These are phyloP conservation scores for Suhomyces guaymorum DNA, from an alignment of 1,139 yeast genomes.

Conservation along the genomic window DNA sequence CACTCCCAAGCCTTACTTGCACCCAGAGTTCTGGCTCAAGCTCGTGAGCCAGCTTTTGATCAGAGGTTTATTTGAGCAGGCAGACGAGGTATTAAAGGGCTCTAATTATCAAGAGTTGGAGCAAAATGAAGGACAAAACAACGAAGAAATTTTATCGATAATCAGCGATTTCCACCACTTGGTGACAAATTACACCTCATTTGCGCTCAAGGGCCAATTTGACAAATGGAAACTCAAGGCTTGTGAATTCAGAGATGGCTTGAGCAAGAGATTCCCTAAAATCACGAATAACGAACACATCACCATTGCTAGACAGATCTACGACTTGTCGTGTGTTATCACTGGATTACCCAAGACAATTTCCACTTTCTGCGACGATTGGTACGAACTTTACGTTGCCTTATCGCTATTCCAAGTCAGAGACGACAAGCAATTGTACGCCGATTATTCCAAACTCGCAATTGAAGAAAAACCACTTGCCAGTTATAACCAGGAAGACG, in stretches of 20 bases:
- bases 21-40: slow-evolving; percentile 63
- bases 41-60: slow-evolving; percentile 56
- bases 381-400: slow-evolving; percentile 75
- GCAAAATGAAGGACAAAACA: slow-evolving; percentile 17
- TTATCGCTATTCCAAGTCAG: slow-evolving; percentile 61
- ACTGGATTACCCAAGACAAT: slow-evolving; percentile 60
- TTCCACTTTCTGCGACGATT: slow-evolving; percentile 48
- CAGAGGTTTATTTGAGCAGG: slow-evolving; percentile 65
- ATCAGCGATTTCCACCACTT: slow-evolving; percentile 50
- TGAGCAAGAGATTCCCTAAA: slow-evolving; percentile 21
- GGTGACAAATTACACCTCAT: slow-evolving; percentile 41
- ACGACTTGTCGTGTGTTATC: slow-evolving; percentile 44
- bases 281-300: slow-evolving; percentile 22
- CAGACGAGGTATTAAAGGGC: slow-evolving; percentile 47
- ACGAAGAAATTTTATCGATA: slow-evolving; percentile 36
- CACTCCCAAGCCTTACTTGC: slow-evolving; percentile 50
- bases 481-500: slow-evolving; percentile 16
- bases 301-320: slow-evolving; percentile 40
- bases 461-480: slow-evolving; percentile 37
- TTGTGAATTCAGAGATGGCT: slow-evolving; percentile 49
- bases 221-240: slow-evolving; percentile 52
- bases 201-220: slow-evolving; percentile 46
- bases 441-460: slow-evolving; percentile 37
- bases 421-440: slow-evolving; percentile 36
- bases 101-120: slow-evolving; percentile 38